Base-by-base conservation (phyloP, 2,329 filamentous ascomycete genomes). In the Sporothrix inflata region DNA sequence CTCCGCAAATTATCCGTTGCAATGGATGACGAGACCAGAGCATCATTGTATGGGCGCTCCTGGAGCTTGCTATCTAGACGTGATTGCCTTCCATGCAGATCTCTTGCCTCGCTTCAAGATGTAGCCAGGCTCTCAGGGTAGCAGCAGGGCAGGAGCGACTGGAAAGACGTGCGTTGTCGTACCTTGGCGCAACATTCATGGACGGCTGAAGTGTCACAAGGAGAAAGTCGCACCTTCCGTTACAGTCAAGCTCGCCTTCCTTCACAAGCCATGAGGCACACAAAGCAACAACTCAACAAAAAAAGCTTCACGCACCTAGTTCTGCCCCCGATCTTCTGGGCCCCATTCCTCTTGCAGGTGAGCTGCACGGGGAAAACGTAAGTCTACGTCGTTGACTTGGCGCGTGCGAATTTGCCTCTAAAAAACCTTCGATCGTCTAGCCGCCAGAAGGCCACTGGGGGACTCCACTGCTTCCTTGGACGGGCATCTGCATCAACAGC, bases 201-300 rank as follows among this genome's bases (percentile, higher is more conserved):
- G 61, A 27, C 34, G 45, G 45, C 42, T 14, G 63, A 6, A 49
- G 24, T 49, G 42, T 49, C 42, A 66, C 63, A 45, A 66, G 60
- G n/a, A 65, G n/a, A 65, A 45, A 65, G 63, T 34, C 27, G 63
- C 63, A 34, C 63, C 63, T 66, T 66, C 63, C 60, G 40, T 65
- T 49, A 49, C 24, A 49, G 40, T 49, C 45, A 51, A 34, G 16
- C 40, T 65, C 21, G 40, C 24, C 61, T 30, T 65, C 8, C 12
- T 34, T 40, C 57, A n/a, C 57, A 42, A 6, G n/a, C n/a, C n/a
- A 40, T 61, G 34, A 63, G 38, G 34, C 61, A 49, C 27, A 38
- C 24, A 40, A 51, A 38, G 19, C 30, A 53, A n/a, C 45, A 53
- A 34, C 65, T 53, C 65, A 67, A 67, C 65, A 67, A 67, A 67